Percentiles rank a stretch among this genome's conserved stretches.
These are phyloP conservation scores for Mallotus japonicus DNA, from an alignment of 441 rosid genomes.

Conservation along the genomic window DNA sequence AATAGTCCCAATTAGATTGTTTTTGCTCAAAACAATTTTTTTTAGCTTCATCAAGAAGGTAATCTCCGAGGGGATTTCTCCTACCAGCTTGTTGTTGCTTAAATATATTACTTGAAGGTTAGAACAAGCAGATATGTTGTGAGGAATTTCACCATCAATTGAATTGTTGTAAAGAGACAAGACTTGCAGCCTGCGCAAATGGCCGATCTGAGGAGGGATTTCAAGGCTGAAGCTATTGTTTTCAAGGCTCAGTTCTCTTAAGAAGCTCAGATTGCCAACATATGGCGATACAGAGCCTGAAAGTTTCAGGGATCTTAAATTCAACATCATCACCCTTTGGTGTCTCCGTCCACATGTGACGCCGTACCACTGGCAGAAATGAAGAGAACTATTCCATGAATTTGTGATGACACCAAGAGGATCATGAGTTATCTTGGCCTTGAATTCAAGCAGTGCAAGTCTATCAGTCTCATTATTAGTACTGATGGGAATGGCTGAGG, in stretches of 20 bases:
- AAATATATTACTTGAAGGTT: neutral
- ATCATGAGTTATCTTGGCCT: neutral
- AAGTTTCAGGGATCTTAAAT: neutral
- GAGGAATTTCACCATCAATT: neutral
- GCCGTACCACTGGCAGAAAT: neutral
- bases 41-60: neutral
- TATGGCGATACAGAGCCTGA: neutral
- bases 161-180: neutral
- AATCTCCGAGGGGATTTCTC: neutral
- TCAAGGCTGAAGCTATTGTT: neutral
- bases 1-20: neutral
- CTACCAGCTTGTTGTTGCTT: neutral
- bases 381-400: neutral
- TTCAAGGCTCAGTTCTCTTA: neutral
- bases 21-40: neutral
- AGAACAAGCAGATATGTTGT: neutral
- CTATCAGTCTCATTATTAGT: neutral
- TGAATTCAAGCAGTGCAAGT: neutral
- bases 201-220: neutral
- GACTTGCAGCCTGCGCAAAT: neutral
- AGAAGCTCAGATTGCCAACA: neutral
- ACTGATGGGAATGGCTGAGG: neutral
- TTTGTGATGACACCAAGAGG: neutral
- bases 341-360: neutral
- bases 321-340: neutral